Base-by-base conservation (phyloP, 306 rosid species). In the apple (Malus domestica) region DNA sequence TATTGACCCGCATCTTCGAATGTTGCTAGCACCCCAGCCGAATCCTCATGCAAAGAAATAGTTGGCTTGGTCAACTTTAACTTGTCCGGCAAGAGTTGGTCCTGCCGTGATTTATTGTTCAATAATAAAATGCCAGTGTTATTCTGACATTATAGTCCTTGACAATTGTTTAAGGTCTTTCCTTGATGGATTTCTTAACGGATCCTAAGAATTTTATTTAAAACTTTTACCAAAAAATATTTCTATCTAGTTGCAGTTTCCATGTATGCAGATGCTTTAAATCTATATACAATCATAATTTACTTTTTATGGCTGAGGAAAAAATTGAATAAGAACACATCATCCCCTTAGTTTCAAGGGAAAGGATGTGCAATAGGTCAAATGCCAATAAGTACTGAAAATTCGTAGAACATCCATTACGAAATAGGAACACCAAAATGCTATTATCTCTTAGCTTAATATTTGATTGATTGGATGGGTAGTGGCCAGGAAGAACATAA, bases 1-100 rank as follows among this genome's bases (percentile, higher is more conserved):
- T 55, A 57, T 83, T 45, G 87, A 86, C 74, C 85, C 87, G 1
- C 82, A 80, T 75, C 75, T 86, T 23, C 84, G 84, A 19, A 30
- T 80, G 55, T 83, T 86, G 51, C 22, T 27, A 20, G 23, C 79
- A 67, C 23, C 52, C 64, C 10, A 5, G 19, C 38, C 45, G 12
- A 16, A 25, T 59, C 30, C 69, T 40, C 29, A 6, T 6, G 29
- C 14, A 12, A 6, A 73, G 27, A 59, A 20, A 58, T 60, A 60
- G 14, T 35, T 10, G 0, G 14, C 63, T 42, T 60, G 58, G 46
- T 65, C 59, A 61, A 52, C 60, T 27, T 72, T 32, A 25, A 60
- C 58, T 60, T 60, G 66, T 20, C 30, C 27, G 7, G 77, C 58
- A 73, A 58, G 55, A 59, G 55, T 40, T 58, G 14, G 33, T 23